Percentiles rank a stretch among this genome's conserved stretches.
Evolutionary conservation across 176 grass and related monocot genomes (phyloP).

Genomic region (Paspalum notatum): DNA sequence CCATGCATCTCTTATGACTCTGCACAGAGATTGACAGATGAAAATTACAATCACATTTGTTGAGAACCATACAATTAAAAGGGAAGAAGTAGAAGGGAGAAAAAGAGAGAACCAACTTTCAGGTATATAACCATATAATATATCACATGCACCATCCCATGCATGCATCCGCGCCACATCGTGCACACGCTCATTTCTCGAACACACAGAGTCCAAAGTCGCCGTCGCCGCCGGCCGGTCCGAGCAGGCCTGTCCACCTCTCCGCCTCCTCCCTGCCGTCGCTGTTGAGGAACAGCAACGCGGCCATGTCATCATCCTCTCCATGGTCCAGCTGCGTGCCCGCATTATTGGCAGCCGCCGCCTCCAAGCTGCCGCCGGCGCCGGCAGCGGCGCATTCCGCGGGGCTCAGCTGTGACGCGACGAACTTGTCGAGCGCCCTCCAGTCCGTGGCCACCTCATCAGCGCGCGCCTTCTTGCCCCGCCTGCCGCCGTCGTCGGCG

Average conservation of each 20-base stretch:
- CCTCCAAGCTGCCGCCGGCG: constrained; percentile 6
- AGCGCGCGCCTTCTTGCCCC: constrained; percentile 32
- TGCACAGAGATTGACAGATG: constrained; percentile 36
- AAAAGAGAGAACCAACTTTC: constrained; percentile 33
- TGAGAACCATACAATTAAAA: constrained; percentile 35
- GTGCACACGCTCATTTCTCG: constrained; percentile 48
- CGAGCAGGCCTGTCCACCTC: constrained; percentile 50
- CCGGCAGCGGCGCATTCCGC: constrained; percentile 27
- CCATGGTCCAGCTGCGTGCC: constrained; percentile 41
- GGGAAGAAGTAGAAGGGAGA: not conserved
- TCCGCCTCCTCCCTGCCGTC: constrained; percentile 56
- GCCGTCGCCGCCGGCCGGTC: constrained; percentile 39
- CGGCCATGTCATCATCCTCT: constrained; percentile 56
- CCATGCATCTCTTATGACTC: constrained; percentile 53
- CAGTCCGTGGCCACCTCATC: constrained; percentile 57
- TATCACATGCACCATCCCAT: constrained; percentile 33
- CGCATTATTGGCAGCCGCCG: not conserved
- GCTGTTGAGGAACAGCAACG: constrained; percentile 56
- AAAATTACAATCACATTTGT: constrained; percentile 55
- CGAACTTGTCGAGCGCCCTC: constrained; percentile 78
- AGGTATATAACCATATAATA: constrained; percentile 58
- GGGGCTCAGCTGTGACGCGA: constrained; percentile 77
- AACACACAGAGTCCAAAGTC: constrained; percentile 63
- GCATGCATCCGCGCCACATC: constrained; percentile 12
- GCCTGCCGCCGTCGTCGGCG: not conserved